Conservation (phyloP, 305 asterid genomes). For the Salvia sclarea region DNA sequence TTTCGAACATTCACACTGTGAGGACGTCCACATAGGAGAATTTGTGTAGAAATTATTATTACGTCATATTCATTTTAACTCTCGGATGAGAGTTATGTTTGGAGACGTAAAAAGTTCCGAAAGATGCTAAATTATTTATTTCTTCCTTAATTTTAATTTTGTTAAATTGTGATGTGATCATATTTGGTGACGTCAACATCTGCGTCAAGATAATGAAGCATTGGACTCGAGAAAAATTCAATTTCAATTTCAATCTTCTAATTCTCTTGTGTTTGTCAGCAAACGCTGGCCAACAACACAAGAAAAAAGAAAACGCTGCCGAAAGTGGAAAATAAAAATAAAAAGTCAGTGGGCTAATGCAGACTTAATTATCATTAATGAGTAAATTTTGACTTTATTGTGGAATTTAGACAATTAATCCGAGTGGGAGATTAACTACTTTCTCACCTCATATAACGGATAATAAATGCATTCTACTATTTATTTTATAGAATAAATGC, state of each 20-base stretch:
- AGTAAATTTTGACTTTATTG: conserved; percentile 5
- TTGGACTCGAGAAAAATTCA: background rate
- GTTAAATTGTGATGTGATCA: background rate
- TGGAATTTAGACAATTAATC: background rate
- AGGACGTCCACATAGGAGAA: too few relatives aligned
- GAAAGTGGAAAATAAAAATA: background rate
- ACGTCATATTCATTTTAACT: too few relatives aligned
- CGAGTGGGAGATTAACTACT: conserved; percentile 17
- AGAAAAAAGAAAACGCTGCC: background rate
- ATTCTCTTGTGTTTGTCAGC: too few relatives aligned
- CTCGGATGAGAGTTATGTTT: background rate
- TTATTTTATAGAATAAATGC: too few relatives aligned
- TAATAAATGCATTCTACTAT: too few relatives aligned
- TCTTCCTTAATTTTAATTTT: too few relatives aligned
- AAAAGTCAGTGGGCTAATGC: background rate
- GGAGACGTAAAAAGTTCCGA: background rate
- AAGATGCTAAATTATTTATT: too few relatives aligned
- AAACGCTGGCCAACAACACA: background rate
- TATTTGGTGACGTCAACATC: background rate
- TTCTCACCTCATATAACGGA: background rate
- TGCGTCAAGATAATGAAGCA: background rate
- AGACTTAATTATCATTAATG: background rate
- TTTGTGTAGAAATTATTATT: too few relatives aligned
- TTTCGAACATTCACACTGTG: too few relatives aligned
- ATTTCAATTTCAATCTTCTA: background rate